Evolutionary conservation across 495 filamentous ascomycete genomes (phyloP), one percentile per base, ranked within the genome.

Genomic region (Tuber aestivum): DNA sequence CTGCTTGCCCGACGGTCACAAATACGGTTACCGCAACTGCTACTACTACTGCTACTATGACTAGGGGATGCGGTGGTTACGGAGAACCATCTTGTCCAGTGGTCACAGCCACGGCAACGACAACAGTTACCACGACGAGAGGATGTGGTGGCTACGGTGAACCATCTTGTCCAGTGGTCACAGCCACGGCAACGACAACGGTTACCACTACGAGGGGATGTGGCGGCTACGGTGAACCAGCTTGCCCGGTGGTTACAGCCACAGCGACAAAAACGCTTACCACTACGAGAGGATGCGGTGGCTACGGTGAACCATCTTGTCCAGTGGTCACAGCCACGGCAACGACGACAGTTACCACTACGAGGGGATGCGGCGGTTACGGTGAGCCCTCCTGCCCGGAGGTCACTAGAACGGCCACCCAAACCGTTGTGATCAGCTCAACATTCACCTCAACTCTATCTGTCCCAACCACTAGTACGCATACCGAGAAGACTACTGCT

Each of bases 1-100:
- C 32, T 71, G 71, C 37, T 69, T 70, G 23, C 69, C 76, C 35
- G 40, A n/a, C 14, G 37, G 40, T 27, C 23, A 75, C 78, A 27
- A 70, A 75, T 65, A 72, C n/a, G 16, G 75, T 78, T 9, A 75
- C 77, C 12, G 77, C 77, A n/a, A 78, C 77, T 32, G 41, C 80
- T 77, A 80, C 71, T 50, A 38, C n/a, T n/a, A 20, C 56, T 1
- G 73, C 71, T 76, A 75, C n/a, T 61, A 42, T 71, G 70, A 78
- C 76, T 41, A 70, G 32, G 23, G 56, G 56, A 32, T 65, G 41
- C 18, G 70, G 70, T n/a, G 70, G 70, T 1, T 8, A 41, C 0
- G 35, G 16, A 5, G 70, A 35, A 18, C 10, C 42, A 21, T 8
- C 45, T 10, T 44, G 48, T 42, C 35, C 41, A 27, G 41, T 7